Percentiles rank a stretch among this genome's conserved stretches.
Evolutionary conservation across 768 basidiomycete species (phyloP).

Genomic region (Auricularia cornea): DNA sequence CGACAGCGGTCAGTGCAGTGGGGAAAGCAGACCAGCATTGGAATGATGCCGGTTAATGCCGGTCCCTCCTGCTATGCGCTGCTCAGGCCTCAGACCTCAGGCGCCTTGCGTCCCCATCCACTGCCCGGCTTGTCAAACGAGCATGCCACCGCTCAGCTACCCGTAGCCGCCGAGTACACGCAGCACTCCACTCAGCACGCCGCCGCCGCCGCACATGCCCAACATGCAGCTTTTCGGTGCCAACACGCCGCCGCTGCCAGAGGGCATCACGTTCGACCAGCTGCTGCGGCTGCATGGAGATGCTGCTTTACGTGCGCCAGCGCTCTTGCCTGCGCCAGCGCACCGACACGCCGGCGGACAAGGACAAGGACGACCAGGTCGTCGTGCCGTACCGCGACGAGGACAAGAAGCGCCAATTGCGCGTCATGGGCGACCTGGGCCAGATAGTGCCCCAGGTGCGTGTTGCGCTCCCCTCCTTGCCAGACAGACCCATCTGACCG

Average conservation of each 20-base stretch:
- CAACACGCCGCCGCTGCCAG: not conserved
- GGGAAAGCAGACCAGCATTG: no score
- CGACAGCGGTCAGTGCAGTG: no score
- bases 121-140: no score
- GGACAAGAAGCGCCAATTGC: conserved; percentile 82
- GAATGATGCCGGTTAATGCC: no score
- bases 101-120: no score
- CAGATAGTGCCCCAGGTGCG: conserved; percentile 90
- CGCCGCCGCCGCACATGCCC: not conserved
- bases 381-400: conserved; percentile 92
- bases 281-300: conserved; percentile 7
- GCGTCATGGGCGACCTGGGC: conserved; percentile 92
- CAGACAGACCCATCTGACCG: not conserved
- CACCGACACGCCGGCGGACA: not conserved
- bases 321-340: conserved; percentile 16
- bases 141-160: not conserved
- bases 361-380: conserved; percentile 43
- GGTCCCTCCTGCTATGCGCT: no score
- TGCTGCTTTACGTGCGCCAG: no score
- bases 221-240: not conserved
- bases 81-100: no score
- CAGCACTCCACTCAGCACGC: not conserved
- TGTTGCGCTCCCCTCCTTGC: conserved; percentile 6
- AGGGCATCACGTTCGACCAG: not conserved
- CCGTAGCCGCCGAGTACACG: not conserved